phyloP scores from a whole-genome alignment of 345 rosid species.

The Pistacia integerrima region DNA sequence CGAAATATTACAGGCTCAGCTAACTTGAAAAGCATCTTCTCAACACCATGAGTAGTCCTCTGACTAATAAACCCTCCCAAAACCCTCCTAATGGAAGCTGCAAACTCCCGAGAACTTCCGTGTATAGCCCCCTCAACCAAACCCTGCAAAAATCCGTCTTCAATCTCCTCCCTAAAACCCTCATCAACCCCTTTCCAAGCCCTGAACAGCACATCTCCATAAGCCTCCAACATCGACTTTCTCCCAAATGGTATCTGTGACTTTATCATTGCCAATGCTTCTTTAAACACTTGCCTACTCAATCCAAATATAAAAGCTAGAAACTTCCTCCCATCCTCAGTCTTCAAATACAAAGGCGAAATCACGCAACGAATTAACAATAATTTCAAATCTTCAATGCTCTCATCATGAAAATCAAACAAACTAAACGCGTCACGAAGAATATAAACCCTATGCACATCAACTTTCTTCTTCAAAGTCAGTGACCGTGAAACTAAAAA shows the following conservation, averaged over 20 bases:
- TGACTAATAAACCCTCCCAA: conserved; percentile 76
- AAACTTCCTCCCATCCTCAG: conserved; percentile 83
- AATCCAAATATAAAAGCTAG: conserved; percentile 72
- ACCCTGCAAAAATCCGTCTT: conserved; percentile 67
- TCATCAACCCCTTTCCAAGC: conserved; percentile 77
- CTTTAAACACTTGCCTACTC: conserved; percentile 72
- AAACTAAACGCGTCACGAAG: conserved; percentile 72
- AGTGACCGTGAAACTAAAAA: conserved; percentile 73
- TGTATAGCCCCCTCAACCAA: conserved; percentile 76
- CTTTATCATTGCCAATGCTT: conserved; percentile 74
- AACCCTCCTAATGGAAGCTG: conserved; percentile 77
- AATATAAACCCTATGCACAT: conserved; percentile 70
- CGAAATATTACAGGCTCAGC: conserved; percentile 91
- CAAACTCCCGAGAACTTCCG: conserved; percentile 50
- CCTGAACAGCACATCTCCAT: conserved; percentile 72
- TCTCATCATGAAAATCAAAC: conserved; percentile 89
- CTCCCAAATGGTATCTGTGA: conserved; percentile 88
- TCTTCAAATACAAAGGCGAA: conserved; percentile 72
- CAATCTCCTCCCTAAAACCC: conserved; percentile 66
- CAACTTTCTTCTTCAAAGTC: conserved; percentile 81
- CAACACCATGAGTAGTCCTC: conserved; percentile 75
- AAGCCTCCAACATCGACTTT: conserved; percentile 87
- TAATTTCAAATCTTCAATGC: conserved; percentile 79
- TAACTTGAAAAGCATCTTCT: conserved; percentile 76
- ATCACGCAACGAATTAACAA: conserved; percentile 77